Base-by-base conservation (phyloP, 495 filamentous ascomycete species). In the Penicillium roqueforti region DNA sequence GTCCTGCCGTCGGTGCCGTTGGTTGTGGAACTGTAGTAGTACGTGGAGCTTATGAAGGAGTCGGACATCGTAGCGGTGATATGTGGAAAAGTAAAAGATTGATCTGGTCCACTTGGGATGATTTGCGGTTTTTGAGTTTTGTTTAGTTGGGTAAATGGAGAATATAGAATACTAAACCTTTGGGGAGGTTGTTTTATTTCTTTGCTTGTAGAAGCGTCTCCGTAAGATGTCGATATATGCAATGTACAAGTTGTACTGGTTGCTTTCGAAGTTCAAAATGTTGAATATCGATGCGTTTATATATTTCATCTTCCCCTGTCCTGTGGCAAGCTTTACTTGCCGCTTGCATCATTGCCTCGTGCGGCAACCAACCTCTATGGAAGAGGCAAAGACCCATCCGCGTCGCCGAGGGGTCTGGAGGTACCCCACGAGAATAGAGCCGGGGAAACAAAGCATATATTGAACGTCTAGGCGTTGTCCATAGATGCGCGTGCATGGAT, bases 11-110 rank as follows among this genome's bases (percentile, higher is more conserved):
- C 57, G 49, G 25, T 53, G 48, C 56, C 56, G 54, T 60, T 68
- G 39, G 54, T 63, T 13, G 63, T 57, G 20, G 72, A 69, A 57
- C 57, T 71, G 55, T 63, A 71, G 51, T 65, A 72, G 56, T 66
- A 70, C 25, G 67, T 63, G 39, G 63, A 63, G 16, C 57, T 63
- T 56, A 59, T 60, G 53, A 60, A 63, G 16, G 46, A 63, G 26
- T 63, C 55, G 51, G 58, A 57, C 60, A 64, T 68, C 28, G 29
- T 64, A 45, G 37, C n/a, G 45, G 53, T 34, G 53, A 45, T 18
- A 55, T 49, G 38, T 49, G 53, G 13, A 37, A 48, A 16, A 42
- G 38, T 36, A 55, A 48, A 25, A 49, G 6, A 19, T 49, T 25
- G 6, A 49, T 39, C 53, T 42, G 53, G 19, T 55, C 37, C 53